These are phyloP conservation scores for Hypoxylon rickii DNA, from an alignment of 495 filamentous ascomycete species.

Conservation along the genomic window DNA sequence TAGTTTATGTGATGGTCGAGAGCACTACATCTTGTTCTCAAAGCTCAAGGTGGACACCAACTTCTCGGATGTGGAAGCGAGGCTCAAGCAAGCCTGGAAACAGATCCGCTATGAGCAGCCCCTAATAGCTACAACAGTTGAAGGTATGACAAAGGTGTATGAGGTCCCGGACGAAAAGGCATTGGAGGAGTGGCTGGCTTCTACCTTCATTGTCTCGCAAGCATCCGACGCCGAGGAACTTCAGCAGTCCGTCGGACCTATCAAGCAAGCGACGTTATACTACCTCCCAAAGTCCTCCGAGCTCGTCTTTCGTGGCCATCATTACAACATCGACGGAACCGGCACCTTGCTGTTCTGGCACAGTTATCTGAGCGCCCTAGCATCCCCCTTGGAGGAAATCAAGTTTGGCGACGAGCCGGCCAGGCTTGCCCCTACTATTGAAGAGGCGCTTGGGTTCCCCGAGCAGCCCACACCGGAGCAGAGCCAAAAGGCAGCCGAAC, in stretches of 20 bases:
- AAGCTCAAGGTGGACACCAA: slow-evolving; percentile 26
- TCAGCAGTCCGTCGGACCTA: slow-evolving; percentile 9
- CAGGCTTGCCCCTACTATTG: slow-evolving; percentile 17
- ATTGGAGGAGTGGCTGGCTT: slow-evolving; percentile 30
- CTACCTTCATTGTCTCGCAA: slow-evolving; percentile 35
- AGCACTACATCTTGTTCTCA: slow-evolving; percentile 34
- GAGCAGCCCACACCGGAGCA: slow-evolving; percentile 18
- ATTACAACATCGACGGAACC: slow-evolving; percentile 19
- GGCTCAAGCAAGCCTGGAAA: slow-evolving; percentile 35
- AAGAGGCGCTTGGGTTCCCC: slow-evolving; percentile 15
- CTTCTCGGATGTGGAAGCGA: slow-evolving; percentile 10
- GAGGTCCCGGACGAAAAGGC: slow-evolving; percentile 29
- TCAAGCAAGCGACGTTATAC: slow-evolving; percentile 35
- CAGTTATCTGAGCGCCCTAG: slow-evolving; percentile 11
- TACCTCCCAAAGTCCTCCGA: slow-evolving; percentile 35
- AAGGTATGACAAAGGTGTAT: slow-evolving; percentile 34
- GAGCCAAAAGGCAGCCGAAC: slow-evolving; percentile 13
- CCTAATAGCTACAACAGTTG: slow-evolving; percentile 26
- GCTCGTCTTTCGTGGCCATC: slow-evolving; percentile 24
- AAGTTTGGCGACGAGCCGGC: slow-evolving; percentile 25
- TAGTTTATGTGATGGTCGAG: slow-evolving; percentile 23
- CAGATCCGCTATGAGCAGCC: slow-evolving; percentile 38
- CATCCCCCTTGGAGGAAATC: slow-evolving; percentile 11
- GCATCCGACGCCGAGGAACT: slow-evolving; percentile 27
- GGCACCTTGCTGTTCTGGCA: slow-evolving; percentile 27